These are phyloP conservation scores for Clonostachys rhizophaga DNA, from an alignment of 2,329 filamentous ascomycete species.

Conservation along the genomic window DNA sequence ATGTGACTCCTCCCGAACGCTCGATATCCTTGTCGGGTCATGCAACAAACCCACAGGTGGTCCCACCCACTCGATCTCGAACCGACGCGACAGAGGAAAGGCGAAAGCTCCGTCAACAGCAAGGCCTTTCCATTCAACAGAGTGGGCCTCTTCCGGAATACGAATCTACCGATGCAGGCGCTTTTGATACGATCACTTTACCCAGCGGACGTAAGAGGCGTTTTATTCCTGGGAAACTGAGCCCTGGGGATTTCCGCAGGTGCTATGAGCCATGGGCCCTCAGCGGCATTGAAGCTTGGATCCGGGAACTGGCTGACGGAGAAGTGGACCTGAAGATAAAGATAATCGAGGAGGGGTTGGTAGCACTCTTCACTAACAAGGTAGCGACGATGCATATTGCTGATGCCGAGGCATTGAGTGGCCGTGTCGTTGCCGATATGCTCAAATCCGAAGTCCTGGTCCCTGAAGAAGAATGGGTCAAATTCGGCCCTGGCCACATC, in stretches of 20 bases:
- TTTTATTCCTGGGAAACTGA: constrained; percentile 82
- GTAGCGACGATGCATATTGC: constrained; percentile 98
- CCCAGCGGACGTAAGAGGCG: constrained; percentile 75
- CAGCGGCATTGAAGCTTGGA: constrained; percentile 81
- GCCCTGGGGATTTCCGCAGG: constrained; percentile 73
- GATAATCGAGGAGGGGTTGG: constrained; percentile 80
- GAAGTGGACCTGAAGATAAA: constrained; percentile 84
- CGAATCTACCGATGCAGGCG: constrained; percentile 50
- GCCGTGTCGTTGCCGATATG: constrained; percentile 76
- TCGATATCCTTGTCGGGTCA: constrained; percentile 82
- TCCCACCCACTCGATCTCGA: constrained; percentile 84
- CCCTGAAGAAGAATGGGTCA: constrained; percentile 96
- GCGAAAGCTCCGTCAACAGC: constrained; percentile 47
- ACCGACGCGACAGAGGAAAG: constrained; percentile 82
- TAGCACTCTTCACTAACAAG: constrained; percentile 87
- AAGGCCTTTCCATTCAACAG: constrained; percentile 24
- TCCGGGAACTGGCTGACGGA: constrained; percentile 84
- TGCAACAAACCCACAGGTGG: constrained; percentile 71
- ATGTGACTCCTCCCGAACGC: constrained; percentile 51
- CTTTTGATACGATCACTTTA: constrained; percentile 80
- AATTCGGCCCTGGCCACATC: constrained; percentile 75
- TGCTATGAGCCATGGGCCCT: constrained; percentile 92
- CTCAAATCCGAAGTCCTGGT: constrained; percentile 72
- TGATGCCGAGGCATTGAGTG: constrained; percentile 84
- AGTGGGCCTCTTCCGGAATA: constrained; percentile 44